These are phyloP conservation scores for Umbellularia californica DNA, from an alignment of 164 flowering plant species.

Conservation along the genomic window DNA sequence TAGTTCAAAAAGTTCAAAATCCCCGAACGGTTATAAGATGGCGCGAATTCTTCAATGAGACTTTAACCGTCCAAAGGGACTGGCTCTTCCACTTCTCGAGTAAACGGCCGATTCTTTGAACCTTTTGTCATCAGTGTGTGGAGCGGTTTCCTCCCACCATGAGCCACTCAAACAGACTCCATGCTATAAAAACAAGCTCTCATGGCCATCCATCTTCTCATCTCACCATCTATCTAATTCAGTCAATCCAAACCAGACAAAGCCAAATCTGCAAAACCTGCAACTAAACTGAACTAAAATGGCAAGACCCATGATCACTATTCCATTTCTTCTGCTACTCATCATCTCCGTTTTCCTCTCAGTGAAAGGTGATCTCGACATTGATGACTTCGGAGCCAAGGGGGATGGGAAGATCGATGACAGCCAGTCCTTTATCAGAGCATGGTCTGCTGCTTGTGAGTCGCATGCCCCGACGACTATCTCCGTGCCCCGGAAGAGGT, in stretches of 20 bases:
- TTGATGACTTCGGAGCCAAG: slow-evolving; percentile 30
- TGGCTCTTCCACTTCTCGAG: background rate
- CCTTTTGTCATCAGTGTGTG: background rate
- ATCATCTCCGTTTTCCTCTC: background rate
- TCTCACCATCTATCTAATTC: background rate
- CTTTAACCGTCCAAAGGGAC: background rate
- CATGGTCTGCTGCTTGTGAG: slow-evolving; percentile 35
- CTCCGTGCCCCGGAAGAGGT: slow-evolving; percentile 27
- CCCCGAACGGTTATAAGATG: background rate
- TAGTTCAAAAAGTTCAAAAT: no score
- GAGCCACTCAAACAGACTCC: background rate
- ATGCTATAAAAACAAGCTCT: background rate
- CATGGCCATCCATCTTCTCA: background rate
- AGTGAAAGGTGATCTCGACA: slow-evolving; percentile 9
- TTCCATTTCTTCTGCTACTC: background rate
- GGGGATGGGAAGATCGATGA: slow-evolving; percentile 28
- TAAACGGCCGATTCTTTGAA: background rate
- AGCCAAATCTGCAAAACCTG: background rate
- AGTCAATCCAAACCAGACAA: background rate
- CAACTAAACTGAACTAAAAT: background rate
- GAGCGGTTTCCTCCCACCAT: background rate
- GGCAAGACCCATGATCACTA: background rate
- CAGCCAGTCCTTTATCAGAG: slow-evolving; percentile 23
- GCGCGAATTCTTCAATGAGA: background rate
- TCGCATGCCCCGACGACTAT: slow-evolving; percentile 15